phyloP scores from a whole-genome alignment of 2,329 filamentous ascomycete species.

The Amauroascus niger region DNA sequence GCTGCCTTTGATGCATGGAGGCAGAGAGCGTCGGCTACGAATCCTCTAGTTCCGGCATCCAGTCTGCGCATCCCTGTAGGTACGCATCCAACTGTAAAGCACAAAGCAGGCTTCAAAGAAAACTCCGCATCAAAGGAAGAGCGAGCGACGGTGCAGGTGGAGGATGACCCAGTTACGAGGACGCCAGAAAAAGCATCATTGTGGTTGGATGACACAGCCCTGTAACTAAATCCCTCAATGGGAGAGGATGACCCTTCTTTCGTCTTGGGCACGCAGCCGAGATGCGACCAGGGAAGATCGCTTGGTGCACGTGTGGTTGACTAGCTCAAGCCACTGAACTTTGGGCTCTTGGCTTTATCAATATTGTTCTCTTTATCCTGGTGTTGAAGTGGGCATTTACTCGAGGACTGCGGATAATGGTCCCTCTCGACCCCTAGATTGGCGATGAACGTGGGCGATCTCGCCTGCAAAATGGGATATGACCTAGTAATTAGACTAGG shows the following conservation, averaged over 20 bases:
- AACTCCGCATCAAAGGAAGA: constrained; percentile 7
- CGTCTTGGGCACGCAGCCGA: not conserved
- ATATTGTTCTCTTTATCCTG: no score
- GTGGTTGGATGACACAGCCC: constrained; percentile 1
- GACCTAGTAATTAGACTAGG: no score
- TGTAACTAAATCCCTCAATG: constrained; percentile 3
- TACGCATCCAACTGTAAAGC: not conserved
- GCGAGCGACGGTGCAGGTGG: not conserved
- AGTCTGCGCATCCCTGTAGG: not conserved
- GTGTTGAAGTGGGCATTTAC: no score
- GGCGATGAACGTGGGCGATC: no score
- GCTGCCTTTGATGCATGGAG: constrained; percentile 1
- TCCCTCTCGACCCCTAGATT: no score
- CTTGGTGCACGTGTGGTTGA: no score
- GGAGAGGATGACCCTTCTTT: not conserved
- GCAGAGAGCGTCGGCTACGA: not conserved
- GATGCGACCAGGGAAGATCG: not conserved
- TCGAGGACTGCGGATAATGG: no score
- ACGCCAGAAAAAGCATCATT: not conserved
- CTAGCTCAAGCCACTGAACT: no score
- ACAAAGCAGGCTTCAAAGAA: constrained; percentile 7
- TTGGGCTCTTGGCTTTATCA: no score
- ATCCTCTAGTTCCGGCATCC: not conserved
- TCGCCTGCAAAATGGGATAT: no score
- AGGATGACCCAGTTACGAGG: not conserved